Conservation (phyloP, 2,329 filamentous ascomycete genomes). For the Pseudogymnoascus sp. region DNA sequence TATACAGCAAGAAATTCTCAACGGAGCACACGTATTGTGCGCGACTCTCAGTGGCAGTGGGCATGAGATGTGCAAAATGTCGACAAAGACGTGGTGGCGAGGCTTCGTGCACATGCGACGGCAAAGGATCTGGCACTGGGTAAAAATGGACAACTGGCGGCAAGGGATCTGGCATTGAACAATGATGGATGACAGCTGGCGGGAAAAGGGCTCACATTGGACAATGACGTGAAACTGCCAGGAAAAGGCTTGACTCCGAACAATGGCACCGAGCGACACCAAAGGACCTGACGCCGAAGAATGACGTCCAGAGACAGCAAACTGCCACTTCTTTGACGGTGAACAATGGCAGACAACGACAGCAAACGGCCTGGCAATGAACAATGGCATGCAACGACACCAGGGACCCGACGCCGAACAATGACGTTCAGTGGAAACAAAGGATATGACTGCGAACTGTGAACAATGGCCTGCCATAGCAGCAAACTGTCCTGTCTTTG, state of each 20-base stretch:
- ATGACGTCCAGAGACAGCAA: background rate
- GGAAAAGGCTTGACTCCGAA: background rate
- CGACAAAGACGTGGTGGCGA: background rate
- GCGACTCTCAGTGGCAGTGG: slow-evolving; percentile 92
- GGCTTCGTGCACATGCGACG: background rate
- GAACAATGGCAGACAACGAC: background rate
- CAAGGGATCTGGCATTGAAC: background rate
- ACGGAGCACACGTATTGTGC: slow-evolving; percentile 87
- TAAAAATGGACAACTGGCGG: background rate
- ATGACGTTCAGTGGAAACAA: background rate
- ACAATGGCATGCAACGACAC: background rate
- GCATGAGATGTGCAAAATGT: slow-evolving; percentile 64
- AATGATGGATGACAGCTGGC: background rate
- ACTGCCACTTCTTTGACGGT: too few relatives aligned
- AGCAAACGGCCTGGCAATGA: background rate
- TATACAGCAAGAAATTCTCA: slow-evolving; percentile 85
- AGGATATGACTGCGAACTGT: background rate
- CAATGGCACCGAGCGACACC: background rate
- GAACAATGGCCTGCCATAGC: background rate
- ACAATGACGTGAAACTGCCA: background rate
- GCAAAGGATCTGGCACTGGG: background rate
- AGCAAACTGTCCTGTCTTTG: background rate
- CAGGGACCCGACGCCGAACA: background rate
- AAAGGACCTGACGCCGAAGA: background rate
- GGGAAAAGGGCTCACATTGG: background rate